Evolutionary conservation across 192 early-diverging fungal genomes (phyloP).

Genomic region (Coemansia sp.): DNA sequence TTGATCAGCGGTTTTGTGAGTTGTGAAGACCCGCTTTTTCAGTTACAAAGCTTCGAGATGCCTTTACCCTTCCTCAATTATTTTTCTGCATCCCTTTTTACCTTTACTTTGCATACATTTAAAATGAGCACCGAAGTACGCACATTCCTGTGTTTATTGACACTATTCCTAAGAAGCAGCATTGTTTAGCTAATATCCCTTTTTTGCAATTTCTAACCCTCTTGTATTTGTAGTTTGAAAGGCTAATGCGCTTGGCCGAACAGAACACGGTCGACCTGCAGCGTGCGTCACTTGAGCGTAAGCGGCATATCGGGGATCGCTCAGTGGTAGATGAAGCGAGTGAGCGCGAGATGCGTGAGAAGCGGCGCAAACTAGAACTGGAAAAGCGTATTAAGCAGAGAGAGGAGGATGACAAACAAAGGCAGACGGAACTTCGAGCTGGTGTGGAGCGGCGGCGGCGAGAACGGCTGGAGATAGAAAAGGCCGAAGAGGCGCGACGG

Average conservation of each 20-base stretch:
- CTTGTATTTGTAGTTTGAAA: conserved; percentile 36
- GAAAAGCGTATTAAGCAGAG: conserved; percentile 34
- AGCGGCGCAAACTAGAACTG: conserved; percentile 31
- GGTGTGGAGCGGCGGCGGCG: conserved; percentile 15
- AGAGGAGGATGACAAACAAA: conserved; percentile 30
- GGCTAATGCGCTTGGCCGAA: conserved; percentile 49
- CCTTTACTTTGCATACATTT: background rate
- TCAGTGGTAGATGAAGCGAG: background rate
- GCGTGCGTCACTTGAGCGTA: conserved; percentile 27
- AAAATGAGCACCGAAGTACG: conserved; percentile 42
- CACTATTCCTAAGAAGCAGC: background rate
- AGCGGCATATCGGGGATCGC: conserved; percentile 13
- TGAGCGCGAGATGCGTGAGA: conserved; percentile 23
- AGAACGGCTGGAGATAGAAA: conserved; percentile 16
- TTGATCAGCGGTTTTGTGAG: background rate
- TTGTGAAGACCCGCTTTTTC: background rate
- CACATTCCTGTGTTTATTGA: background rate
- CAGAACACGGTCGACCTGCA: conserved; percentile 48
- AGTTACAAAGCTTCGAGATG: background rate
- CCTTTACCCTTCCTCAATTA: background rate
- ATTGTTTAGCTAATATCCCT: background rate
- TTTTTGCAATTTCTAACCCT: background rate
- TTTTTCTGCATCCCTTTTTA: background rate
- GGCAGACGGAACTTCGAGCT: conserved; percentile 8
- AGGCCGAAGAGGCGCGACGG: conserved; percentile 5